Percentiles rank a stretch among this genome's conserved stretches.
Evolutionary conservation across 257 asterid species (phyloP).

Genomic region (Rauvolfia tetraphylla): DNA sequence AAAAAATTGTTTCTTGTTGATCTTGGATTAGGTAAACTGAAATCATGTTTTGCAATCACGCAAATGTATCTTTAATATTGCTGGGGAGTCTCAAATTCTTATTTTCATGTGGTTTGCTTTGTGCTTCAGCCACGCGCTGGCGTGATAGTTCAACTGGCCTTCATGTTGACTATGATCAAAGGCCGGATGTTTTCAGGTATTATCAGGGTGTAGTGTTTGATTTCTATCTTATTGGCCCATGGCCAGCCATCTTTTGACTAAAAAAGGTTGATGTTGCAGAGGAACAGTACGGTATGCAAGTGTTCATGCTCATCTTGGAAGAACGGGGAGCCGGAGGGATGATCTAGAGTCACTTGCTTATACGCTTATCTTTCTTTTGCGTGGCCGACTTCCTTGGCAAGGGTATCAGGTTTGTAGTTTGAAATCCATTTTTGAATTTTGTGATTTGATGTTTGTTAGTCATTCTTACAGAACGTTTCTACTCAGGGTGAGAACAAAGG

Average conservation of each 20-base stretch:
- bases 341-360: constrained; percentile 78
- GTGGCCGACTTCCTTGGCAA: constrained; percentile 76
- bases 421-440: constrained; percentile 16
- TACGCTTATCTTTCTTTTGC: constrained; percentile 60
- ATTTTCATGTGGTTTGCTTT: constrained; percentile 5
- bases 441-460: neutral
- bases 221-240: neutral
- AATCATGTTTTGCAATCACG: neutral
- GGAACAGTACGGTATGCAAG: constrained; percentile 80
- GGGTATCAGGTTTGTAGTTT: constrained; percentile 50
- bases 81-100: neutral
- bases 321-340: constrained; percentile 74
- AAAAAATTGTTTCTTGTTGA: constrained; percentile 67
- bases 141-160: constrained; percentile 51
- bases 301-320: constrained; percentile 71
- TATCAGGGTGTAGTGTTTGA: neutral
- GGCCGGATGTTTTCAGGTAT: constrained; percentile 78
- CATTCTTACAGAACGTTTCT: neutral
- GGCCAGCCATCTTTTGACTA: constrained; percentile 17
- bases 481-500: constrained; percentile 9
- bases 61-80: neutral
- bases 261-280: constrained; percentile 27
- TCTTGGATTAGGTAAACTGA: constrained; percentile 63
- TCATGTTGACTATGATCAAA: constrained; percentile 75
- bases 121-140: constrained; percentile 61